Evolutionary conservation across 2,329 filamentous ascomycete genomes (phyloP).

Genomic region (Volutella citrinella): DNA sequence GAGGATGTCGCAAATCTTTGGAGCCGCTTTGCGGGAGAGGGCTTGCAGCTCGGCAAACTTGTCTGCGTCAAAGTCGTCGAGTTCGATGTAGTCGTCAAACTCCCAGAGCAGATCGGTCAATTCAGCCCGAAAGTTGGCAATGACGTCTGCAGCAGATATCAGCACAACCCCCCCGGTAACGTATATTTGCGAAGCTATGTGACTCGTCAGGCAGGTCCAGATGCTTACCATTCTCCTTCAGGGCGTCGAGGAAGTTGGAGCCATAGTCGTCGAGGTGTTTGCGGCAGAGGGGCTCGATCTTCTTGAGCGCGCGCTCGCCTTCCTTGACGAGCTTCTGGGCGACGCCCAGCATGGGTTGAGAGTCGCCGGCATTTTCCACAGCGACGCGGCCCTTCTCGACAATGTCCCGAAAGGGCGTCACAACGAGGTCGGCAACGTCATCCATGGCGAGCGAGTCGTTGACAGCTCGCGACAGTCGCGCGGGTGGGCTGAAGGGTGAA

Average conservation of each 20-base stretch:
- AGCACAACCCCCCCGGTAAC: conserved; percentile 10
- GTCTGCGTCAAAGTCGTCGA: conserved; percentile 47
- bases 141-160: conserved; percentile 39
- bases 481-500: not conserved
- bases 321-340: conserved; percentile 46
- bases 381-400: conserved; percentile 49
- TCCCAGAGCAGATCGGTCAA: conserved; percentile 53
- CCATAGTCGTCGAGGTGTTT: conserved; percentile 49
- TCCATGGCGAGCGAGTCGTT: conserved; percentile 32
- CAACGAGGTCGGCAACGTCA: conserved; percentile 41
- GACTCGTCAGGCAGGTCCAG: not conserved
- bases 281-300: conserved; percentile 49
- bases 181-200: too few relatives aligned
- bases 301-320: conserved; percentile 47
- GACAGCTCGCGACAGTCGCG: conserved; percentile 3
- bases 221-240: conserved; percentile 54
- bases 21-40: conserved; percentile 45
- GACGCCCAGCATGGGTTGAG: conserved; percentile 47
- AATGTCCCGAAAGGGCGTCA: conserved; percentile 51
- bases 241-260: conserved; percentile 45
- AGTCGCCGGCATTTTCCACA: conserved; percentile 43
- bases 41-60: conserved; percentile 49
- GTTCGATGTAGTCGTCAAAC: conserved; percentile 53
- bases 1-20: conserved; percentile 48
- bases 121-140: conserved; percentile 45